Conservation (phyloP, 495 filamentous ascomycete species). For the Collariella sp. region DNA sequence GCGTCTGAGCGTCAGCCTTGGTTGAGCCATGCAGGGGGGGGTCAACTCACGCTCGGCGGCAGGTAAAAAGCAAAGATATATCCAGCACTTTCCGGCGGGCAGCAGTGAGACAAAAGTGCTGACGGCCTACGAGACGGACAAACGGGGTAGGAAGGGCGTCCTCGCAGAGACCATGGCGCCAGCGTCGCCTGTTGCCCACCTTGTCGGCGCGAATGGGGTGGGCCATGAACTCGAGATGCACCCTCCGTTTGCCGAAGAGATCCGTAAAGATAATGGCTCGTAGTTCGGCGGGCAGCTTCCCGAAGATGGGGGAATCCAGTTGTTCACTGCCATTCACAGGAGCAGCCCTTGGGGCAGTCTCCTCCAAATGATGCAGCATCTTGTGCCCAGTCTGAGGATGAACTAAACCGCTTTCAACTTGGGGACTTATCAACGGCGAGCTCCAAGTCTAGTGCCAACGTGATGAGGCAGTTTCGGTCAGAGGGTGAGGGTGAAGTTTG, state of each 20-base stretch:
- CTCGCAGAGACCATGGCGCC: conserved; percentile 12
- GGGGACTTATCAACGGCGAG: too few relatives aligned
- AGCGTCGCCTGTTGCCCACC: conserved; percentile 8
- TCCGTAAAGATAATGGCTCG: conserved; percentile 8
- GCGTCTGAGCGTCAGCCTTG: not conserved
- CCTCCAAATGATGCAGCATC: too few relatives aligned
- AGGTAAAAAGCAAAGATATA: conserved; percentile 9
- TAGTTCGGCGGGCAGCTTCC: conserved; percentile 9
- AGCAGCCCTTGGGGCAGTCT: too few relatives aligned
- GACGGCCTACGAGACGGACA: not conserved
- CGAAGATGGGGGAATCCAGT: conserved; percentile 8
- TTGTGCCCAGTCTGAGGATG: too few relatives aligned
- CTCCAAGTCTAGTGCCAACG: too few relatives aligned
- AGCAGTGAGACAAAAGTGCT: conserved; percentile 7
- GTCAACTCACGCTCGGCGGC: conserved; percentile 9
- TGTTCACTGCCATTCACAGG: not conserved
- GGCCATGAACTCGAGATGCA: conserved; percentile 11
- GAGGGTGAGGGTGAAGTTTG: too few relatives aligned
- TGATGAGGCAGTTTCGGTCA: too few relatives aligned
- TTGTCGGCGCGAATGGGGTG: conserved; percentile 11
- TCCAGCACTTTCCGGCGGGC: conserved; percentile 5
- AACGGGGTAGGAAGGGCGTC: not conserved
- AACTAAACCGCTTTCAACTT: too few relatives aligned
- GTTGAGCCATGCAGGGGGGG: not conserved
- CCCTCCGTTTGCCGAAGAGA: conserved; percentile 4